Evolutionary conservation across 345 rosid species (phyloP), one percentile per base, ranked within the genome.

Genomic region (Murraya paniculata): DNA sequence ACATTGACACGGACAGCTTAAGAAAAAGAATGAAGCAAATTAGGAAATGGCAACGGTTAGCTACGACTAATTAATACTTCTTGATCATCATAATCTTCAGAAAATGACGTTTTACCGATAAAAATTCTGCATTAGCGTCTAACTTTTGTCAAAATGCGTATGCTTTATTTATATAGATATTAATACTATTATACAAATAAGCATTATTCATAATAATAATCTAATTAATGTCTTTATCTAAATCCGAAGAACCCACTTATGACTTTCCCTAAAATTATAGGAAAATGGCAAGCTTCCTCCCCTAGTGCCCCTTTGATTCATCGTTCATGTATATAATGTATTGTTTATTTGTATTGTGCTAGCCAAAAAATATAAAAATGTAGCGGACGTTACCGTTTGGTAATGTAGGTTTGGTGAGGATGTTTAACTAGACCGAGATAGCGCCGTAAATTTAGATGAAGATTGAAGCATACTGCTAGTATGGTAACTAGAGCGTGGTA

Each of bases 21-120:
- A 55, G 68, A 11, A 59, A 60, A 31, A 36, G 14, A 35, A 21
- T 27, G 45, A 77, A 57, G 75, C 74, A 74, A 79, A 73, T 39
- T 74, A 57, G 75, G 72, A 64, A 79, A 73, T 35, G 76, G 45
- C 78, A 85, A 84, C 83, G 83, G 86, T 77, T 75, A 78, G 28
- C 39, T 79, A 30, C 78, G 83, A 83, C 75, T 30, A 64, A 72
- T 39, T 73, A 66, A 66, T 30, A 57, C 36, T 66, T 58, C 64
- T 31, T 57, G 1, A 39, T 28, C n/a, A 67, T 69, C 56, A 24
- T 68, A 82, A 69, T 74, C 48, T 38, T 19, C n/a, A 8, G 87
- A 90, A 85, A 91, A 82, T 61, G 91, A 90, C 87, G 77, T 79
- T 74, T 74, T 77, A 87, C 85, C 90, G 78, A 80, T 22, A 60